phyloP scores from a whole-genome alignment of 345 rosid genomes.

The Ceriops zippeliana region DNA sequence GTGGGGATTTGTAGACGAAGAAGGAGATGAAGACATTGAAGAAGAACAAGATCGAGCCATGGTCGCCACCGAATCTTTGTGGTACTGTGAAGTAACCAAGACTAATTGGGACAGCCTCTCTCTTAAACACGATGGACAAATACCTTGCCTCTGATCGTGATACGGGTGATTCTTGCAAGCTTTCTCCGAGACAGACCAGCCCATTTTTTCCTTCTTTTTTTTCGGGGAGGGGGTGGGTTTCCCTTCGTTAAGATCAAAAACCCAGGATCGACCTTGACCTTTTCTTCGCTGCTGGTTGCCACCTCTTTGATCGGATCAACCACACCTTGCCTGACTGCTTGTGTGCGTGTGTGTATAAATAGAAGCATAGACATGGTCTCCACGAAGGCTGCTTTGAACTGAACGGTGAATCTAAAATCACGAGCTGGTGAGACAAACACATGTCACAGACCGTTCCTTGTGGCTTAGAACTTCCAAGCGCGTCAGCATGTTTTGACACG shows the following conservation, averaged over 20 bases:
- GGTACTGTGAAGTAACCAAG: neutral
- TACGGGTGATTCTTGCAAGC: slow-evolving; percentile 35
- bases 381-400: too few species aligned
- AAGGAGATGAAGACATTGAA: neutral
- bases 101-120: slow-evolving; percentile 28
- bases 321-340: too few species aligned
- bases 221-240: too few species aligned
- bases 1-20: slow-evolving; percentile 14
- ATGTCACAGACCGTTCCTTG: too few species aligned
- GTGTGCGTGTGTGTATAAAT: too few species aligned
- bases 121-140: slow-evolving; percentile 43
- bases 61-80: slow-evolving; percentile 1
- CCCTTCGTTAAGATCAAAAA: neutral
- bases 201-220: slow-evolving; percentile 15
- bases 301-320: too few species aligned
- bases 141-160: slow-evolving; percentile 33
- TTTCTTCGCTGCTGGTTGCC: too few species aligned
- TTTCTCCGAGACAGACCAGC: slow-evolving; percentile 14
- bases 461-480: neutral
- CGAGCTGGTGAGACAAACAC: too few species aligned
- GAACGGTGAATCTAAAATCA: too few species aligned
- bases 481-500: too few species aligned
- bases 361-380: too few species aligned
- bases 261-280: neutral
- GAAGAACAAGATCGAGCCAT: slow-evolving; percentile 4